phyloP scores from a whole-genome alignment of 352 stramenopile genomes.

The Phytophthora vignae region DNA sequence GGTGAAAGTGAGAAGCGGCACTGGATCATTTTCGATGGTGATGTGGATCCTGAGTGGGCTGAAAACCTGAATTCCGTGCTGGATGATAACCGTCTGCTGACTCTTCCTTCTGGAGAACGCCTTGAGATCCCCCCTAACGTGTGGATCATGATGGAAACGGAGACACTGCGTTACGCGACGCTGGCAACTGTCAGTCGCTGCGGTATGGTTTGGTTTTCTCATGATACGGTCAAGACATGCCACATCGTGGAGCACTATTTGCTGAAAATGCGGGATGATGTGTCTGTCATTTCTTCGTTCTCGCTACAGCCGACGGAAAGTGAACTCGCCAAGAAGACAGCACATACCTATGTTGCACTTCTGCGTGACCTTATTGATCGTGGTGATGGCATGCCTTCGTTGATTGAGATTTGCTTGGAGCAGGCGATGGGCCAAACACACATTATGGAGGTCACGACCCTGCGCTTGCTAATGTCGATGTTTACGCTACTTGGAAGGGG shows the following conservation, averaged over 20 bases:
- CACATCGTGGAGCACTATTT: slow-evolving; percentile 93
- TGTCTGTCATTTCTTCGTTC: slow-evolving; percentile 71
- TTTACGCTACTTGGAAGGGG: slow-evolving; percentile 96
- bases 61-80: slow-evolving; percentile 99
- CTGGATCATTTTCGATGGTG: slow-evolving; percentile 99
- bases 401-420: slow-evolving; percentile 94
- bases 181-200: slow-evolving; percentile 99
- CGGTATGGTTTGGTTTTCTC: slow-evolving; percentile 99
- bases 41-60: slow-evolving; percentile 99
- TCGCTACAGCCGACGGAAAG: slow-evolving; percentile 71
- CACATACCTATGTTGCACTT: slow-evolving; percentile 67
- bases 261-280: slow-evolving; percentile 71
- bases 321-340: slow-evolving; percentile 71
- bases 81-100: slow-evolving; percentile 99
- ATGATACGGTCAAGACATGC: slow-evolving; percentile 94
- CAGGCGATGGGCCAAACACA: slow-evolving; percentile 92
- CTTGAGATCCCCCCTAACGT: slow-evolving; percentile 98
- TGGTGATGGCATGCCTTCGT: slow-evolving; percentile 60
- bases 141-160: slow-evolving; percentile 99
- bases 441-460: slow-evolving; percentile 96
- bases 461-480: slow-evolving; percentile 96
- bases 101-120: slow-evolving; percentile 98
- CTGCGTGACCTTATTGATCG: slow-evolving; percentile 68
- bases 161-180: slow-evolving; percentile 98
- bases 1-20: slow-evolving; percentile 96